Base-by-base conservation (phyloP, 345 rosid species). In the Ceriops decandra region DNA sequence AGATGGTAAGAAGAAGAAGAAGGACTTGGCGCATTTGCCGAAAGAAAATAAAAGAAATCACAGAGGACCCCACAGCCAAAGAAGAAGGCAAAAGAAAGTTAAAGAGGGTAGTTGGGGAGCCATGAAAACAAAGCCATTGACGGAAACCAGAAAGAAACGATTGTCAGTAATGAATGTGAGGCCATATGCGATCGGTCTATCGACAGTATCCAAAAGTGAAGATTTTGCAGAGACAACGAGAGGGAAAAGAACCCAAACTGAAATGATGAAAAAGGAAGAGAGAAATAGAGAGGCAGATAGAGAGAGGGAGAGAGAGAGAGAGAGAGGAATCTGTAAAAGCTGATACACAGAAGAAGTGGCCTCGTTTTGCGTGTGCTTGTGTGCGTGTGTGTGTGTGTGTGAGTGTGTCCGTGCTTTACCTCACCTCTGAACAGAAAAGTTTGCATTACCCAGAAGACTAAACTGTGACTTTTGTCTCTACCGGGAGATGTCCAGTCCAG, bases 281-380 rank as follows among this genome's bases (percentile, higher is more conserved):
- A 36, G 16, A 35, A 36, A 62, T 4, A 36, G n/a, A 30, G 35
- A 31, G 60, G 33, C 5, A 7, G 6, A 61, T 38, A 62, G 57
- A 51, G 35, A 64, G 70, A 53, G 53, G 38, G 57, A 47, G 57
- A 46, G 35, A 66, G 51, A 62, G 57, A 51, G 35, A 46, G 35
- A 66, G 51, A 47, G 67, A 21, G 60, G 68, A 57, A 71, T 75
- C 79, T 69, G 77, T 26, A 47, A 73, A 64, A 67, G 63, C 32
- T 28, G 70, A 54, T 58, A 47, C 63, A 67, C 65, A 35, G 66
- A 51, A 72, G 61, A 33, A 33, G 63, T 17, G 10, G 52, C 82
- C 82, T 83, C 84, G 86, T 52, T 73, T 30, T 36, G 66, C 33
- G 30, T 20, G 65, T 2, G 0, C 46, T 38, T 9, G 15, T 38